Base-by-base conservation (phyloP, 2,329 filamentous ascomycete genomes). In the Fusarium duplospermum region DNA sequence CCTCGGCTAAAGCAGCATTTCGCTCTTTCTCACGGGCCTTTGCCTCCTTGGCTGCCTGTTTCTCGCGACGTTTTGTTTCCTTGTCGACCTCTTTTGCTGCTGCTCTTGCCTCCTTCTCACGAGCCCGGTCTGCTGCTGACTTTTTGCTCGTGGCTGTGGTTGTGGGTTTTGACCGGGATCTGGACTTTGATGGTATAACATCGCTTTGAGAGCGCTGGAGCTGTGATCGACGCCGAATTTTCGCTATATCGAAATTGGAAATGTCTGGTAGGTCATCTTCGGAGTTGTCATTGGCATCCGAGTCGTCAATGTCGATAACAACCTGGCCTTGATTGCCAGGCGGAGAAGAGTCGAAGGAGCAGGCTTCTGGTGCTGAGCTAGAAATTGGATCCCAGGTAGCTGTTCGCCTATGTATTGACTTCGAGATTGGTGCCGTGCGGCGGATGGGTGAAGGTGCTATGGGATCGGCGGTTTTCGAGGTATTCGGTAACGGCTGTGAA, bases 1-100 rank as follows among this genome's bases (percentile, higher is more conserved):
- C 93, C 71, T 93, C 91, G 4, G 90, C 90, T 24, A 95, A 83
- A 9, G 93, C 92, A 8, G 89, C 89, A 13, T 89, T 90, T 4
- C 86, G 85, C 72, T 91, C 88, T 76, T 92, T 94, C 73, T 94
- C 90, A 8, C 84, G 83, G 0, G 86, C 87, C 72, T 89, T 93
- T 60, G 89, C 86, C 65, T 91, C 90, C 76, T 90, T 93, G 58
- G 88, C 87, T 1, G 85, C 82, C 64, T 91, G 87, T 58, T 87
- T 91, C 66, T 92, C 89, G 4, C 84, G 81, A 40, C 88, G 87
- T 73, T 90, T 89, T 24, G 83, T 84, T 69, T 89, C 88, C 67
- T 87, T 89, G 56, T 91, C 89, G 0, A 83, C 84, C 24, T 89
- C 88, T 69, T 85, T 87, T 3, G 85, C 86, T 2, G 84, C 82